Evolutionary conservation across 495 filamentous ascomycete species (phyloP).

Genomic region (Neurospora pannonica): DNA sequence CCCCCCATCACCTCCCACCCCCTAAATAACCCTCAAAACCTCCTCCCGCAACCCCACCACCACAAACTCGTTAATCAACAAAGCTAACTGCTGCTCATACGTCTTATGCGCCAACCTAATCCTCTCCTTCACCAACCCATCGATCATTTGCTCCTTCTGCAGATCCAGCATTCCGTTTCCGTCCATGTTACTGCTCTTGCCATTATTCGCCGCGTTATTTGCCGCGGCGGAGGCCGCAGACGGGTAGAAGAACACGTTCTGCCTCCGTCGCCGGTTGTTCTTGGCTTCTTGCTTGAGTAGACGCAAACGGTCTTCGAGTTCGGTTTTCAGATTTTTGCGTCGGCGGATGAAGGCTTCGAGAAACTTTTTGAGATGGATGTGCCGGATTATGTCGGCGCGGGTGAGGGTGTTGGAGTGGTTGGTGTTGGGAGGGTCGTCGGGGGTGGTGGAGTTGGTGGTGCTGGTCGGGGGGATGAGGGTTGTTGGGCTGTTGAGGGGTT

Average conservation of each 20-base stretch:
- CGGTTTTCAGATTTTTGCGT: not conserved
- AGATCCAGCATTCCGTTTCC: not conserved
- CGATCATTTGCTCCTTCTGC: not conserved
- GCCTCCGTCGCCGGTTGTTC: not conserved
- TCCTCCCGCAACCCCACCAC: not conserved
- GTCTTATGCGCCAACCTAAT: not conserved
- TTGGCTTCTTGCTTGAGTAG: not conserved
- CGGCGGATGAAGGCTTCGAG: not conserved
- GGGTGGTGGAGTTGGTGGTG: not conserved
- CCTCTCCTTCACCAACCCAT: not conserved
- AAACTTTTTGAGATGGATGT: not conserved
- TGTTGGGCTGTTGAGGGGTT: not conserved
- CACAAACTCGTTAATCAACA: not conserved
- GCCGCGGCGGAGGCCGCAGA: not conserved
- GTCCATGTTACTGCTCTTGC: not conserved
- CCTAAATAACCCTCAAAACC: not conserved
- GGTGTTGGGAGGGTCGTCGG: not conserved
- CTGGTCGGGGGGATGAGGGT: not conserved
- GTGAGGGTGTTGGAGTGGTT: not conserved
- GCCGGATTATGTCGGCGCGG: not conserved
- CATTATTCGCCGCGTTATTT: not conserved
- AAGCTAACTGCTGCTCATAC: not conserved
- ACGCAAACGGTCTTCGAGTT: not conserved
- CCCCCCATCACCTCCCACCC: not conserved
- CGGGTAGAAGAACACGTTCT: not conserved